Base-by-base conservation (phyloP, 2,329 filamentous ascomycete species). In the Acrocalymma vagum region DNA sequence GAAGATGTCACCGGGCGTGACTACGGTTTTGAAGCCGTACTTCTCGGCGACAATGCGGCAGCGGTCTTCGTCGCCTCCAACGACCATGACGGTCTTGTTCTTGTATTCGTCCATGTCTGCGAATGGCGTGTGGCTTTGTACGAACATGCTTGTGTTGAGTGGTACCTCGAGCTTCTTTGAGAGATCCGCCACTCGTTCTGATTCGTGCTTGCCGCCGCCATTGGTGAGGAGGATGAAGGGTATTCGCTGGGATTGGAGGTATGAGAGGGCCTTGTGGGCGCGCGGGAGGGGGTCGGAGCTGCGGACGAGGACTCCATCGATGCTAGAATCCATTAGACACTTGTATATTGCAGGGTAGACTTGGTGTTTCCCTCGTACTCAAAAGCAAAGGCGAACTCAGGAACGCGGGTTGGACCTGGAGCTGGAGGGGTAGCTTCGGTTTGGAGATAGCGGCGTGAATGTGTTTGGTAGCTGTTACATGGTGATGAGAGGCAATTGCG, bases 191-290 rank as follows among this genome's bases (percentile, higher is more conserved):
- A 90, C 86, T 13, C 90, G 82, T 43, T 88, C 85, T 3, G 75
- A 76, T 71, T 97, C 93, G 49, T 85, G 83, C 63, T 87, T 90
- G 42, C 94, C 94, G 27, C 94, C 94, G 56, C 94, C 94, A 71
- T 99, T 99, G 44, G 94, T 99, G 49, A 99, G 79, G 22, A 99
- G 83, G 60, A 99, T 93, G 73, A 95, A 97, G 9, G 92, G 92
- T 29, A 96, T 90, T 30, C 82, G 78, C 61, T 91, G 80, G 30
- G 79, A 72, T 55, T 91, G 84, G 14, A 97, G 84, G 60, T 84
- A 86, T 20, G 77, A 74, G 14, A 99, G 80, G 10, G 91, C 81
- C 60, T 88, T 79, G 1, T 83, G 77, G 2, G 94, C 93, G 21
- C 88, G 87, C 2, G 90, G 87, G 30, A 97, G 85, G 3, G 89